Percentiles rank a stretch among this genome's conserved stretches.
phyloP scores from a whole-genome alignment of 352 stramenopile genomes.

The Blastocystis sp. region DNA sequence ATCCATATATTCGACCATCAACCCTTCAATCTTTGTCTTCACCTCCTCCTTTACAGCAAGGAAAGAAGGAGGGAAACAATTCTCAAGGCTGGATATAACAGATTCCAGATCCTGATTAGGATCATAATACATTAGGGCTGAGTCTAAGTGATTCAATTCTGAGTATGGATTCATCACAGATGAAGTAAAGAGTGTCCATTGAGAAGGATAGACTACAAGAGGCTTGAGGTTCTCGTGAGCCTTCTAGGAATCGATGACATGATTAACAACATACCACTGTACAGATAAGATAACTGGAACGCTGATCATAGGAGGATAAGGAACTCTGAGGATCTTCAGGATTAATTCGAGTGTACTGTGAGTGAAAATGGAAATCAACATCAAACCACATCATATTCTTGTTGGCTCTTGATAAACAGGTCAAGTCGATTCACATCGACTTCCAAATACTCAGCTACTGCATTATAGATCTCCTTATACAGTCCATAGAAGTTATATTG shows the following conservation, averaged over 20 bases:
- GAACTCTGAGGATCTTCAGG: constrained; percentile 8
- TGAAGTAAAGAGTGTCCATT: not conserved
- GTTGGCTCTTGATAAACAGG: constrained; percentile 1
- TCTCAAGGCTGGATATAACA: not conserved
- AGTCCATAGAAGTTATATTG: constrained; percentile 54
- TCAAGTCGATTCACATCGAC: not conserved
- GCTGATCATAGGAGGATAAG: not conserved
- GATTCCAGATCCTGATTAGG: not conserved
- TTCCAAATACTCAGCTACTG: not conserved
- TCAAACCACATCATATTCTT: not conserved
- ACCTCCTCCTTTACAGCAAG: not conserved
- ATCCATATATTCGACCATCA: not conserved
- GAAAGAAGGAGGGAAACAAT: not conserved
- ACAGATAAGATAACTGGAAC: not conserved
- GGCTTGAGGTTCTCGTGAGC: not conserved
- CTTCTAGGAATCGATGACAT: constrained; percentile 1
- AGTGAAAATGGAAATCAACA: not conserved
- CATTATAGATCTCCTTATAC: not conserved
- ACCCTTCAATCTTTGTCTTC: not conserved
- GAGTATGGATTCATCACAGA: not conserved
- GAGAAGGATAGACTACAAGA: not conserved
- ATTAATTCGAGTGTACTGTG: not conserved
- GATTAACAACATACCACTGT: not conserved
- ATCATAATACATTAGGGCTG: not conserved
- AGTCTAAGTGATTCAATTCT: not conserved